Evolutionary conservation across 164 flowering plant genomes (phyloP).

Genomic region (Tinospora cordifolia): DNA sequence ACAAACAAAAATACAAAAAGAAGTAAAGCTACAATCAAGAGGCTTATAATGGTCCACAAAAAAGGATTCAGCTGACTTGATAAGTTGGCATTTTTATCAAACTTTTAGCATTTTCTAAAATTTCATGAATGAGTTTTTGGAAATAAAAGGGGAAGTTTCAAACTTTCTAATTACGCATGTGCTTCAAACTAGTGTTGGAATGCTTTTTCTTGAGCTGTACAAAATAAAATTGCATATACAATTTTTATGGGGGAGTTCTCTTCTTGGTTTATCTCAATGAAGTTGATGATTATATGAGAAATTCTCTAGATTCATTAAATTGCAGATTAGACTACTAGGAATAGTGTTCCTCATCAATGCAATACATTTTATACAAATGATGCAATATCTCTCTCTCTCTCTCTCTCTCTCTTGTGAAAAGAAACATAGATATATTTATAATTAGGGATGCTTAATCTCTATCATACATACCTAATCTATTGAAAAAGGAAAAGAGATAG

Average conservation of each 20-base stretch:
- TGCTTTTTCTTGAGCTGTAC: not conserved
- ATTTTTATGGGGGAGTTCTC: not conserved
- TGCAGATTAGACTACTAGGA: not conserved
- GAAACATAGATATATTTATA: too few species aligned
- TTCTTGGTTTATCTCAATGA: not conserved
- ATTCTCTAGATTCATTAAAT: not conserved
- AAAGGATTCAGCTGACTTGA: not conserved
- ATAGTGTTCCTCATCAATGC: not conserved
- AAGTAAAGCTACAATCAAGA: not conserved
- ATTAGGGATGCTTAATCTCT: too few species aligned
- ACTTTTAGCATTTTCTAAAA: not conserved
- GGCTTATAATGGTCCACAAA: not conserved
- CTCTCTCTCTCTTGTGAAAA: too few species aligned
- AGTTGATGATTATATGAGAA: not conserved
- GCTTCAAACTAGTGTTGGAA: not conserved
- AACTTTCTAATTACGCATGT: not conserved
- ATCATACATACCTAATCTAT: too few species aligned
- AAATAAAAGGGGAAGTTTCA: not conserved
- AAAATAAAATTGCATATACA: not conserved
- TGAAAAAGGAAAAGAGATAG: too few species aligned
- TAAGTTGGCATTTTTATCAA: not conserved
- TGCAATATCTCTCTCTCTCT: too few species aligned
- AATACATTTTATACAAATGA: not conserved
- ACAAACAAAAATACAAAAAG: not conserved
- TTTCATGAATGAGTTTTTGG: not conserved